These are phyloP conservation scores for Purpureocillium lavendulum DNA, from an alignment of 2,329 filamentous ascomycete species.

Conservation along the genomic window DNA sequence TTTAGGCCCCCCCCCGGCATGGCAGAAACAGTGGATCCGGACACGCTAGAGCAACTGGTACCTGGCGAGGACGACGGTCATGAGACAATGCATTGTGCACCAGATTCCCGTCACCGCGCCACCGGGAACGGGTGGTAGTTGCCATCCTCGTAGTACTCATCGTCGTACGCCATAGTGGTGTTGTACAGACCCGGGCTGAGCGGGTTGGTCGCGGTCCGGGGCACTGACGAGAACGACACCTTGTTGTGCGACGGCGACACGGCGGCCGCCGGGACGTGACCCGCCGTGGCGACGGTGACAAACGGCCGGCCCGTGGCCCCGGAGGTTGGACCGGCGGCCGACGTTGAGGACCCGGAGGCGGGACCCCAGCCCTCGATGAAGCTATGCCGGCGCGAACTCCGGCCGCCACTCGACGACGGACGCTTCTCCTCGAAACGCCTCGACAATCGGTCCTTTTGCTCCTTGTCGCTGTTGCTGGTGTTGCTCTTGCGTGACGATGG, in stretches of 20 bases:
- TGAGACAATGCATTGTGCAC: neutral
- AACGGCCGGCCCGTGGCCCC: neutral
- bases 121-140: conserved; percentile 27
- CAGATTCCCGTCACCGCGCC: conserved; percentile 11
- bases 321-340: neutral
- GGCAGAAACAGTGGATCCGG: too few species aligned
- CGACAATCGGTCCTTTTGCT: conserved; percentile 27
- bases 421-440: conserved; percentile 28
- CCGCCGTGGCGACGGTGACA: neutral
- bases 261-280: conserved; percentile 13
- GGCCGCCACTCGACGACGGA: conserved; percentile 7
- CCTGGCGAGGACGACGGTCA: too few species aligned
- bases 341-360: conserved; percentile 12
- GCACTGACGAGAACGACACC: conserved; percentile 17
- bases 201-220: conserved; percentile 17
- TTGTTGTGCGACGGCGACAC: conserved; percentile 12
- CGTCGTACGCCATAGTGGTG: conserved; percentile 12
- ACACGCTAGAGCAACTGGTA: too few species aligned
- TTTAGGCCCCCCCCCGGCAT: too few species aligned
- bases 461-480: conserved; percentile 19
- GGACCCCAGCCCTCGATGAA: conserved; percentile 26
- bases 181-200: conserved; percentile 17
- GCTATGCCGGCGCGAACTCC: conserved; percentile 17
- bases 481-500: conserved; percentile 6
- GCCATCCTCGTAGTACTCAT: conserved; percentile 21